These are phyloP conservation scores for Rutidosis leptorrhynchoides DNA, from an alignment of 129 eudicot species.

Conservation along the genomic window DNA sequence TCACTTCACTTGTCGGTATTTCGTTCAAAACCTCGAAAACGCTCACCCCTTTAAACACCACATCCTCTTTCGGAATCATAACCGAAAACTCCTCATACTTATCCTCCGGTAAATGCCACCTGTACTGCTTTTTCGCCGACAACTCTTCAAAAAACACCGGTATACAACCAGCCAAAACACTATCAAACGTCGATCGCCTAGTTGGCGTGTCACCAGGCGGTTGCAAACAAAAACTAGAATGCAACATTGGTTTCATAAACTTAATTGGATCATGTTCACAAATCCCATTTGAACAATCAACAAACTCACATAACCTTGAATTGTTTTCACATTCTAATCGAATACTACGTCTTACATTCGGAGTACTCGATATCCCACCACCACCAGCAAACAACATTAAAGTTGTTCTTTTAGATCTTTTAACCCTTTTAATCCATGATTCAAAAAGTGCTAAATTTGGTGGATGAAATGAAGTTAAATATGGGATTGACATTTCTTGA, in stretches of 20 bases:
- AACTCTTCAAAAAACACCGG: constrained; percentile 90
- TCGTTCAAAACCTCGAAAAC: constrained; percentile 66
- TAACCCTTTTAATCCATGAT: constrained; percentile 60
- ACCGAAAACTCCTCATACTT: constrained; percentile 71
- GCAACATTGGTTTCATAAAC: constrained; percentile 88
- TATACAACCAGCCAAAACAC: constrained; percentile 75
- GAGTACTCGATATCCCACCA: constrained; percentile 62
- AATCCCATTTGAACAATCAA: constrained; percentile 77
- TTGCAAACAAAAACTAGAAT: constrained; percentile 75
- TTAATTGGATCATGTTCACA: constrained; percentile 87
- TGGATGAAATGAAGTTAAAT: constrained; percentile 89
- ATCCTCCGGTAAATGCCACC: constrained; percentile 72
- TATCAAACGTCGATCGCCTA: constrained; percentile 72
- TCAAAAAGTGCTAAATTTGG: constrained; percentile 55
- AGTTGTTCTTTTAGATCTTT: constrained; percentile 43
- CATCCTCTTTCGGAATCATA: constrained; percentile 80
- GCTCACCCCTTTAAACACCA: constrained; percentile 70
- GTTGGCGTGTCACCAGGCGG: constrained; percentile 96
- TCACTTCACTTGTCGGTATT: constrained; percentile 50
- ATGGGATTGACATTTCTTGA: constrained; percentile 77
- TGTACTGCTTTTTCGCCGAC: constrained; percentile 62
- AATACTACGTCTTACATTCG: constrained; percentile 73
- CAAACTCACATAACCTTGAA: constrained; percentile 54
- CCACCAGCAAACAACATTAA: constrained; percentile 87
- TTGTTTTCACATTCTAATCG: constrained; percentile 58